phyloP scores from a whole-genome alignment of 2,329 filamentous ascomycete genomes.

The Colletotrichum neosansevieriae region DNA sequence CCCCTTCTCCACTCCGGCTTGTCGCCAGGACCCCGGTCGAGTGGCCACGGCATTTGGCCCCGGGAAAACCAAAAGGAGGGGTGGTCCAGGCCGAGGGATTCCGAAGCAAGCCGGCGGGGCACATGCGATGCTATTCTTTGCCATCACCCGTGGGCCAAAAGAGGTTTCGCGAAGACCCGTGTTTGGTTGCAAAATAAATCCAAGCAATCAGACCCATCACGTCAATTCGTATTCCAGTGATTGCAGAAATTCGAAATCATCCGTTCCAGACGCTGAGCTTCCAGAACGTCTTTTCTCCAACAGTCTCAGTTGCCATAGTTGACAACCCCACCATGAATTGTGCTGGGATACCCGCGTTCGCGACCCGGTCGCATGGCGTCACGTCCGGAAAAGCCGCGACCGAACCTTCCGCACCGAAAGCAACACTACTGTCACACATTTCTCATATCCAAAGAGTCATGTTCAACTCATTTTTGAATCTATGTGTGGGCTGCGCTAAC shows the following conservation, averaged over 20 bases:
- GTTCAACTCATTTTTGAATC: slow-evolving; percentile 9
- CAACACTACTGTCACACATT: neutral
- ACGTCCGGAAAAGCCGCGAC: neutral
- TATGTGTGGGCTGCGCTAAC: slow-evolving; percentile 20
- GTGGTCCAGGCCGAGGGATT: slow-evolving; percentile 4
- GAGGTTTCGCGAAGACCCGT: too few species aligned
- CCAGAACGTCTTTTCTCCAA: neutral
- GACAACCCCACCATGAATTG: neutral
- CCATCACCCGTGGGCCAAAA: too few species aligned
- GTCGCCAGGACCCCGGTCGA: too few species aligned
- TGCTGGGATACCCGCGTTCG: neutral
- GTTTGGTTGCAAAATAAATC: too few species aligned
- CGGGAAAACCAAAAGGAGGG: slow-evolving; percentile 31
- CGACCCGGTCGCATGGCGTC: neutral
- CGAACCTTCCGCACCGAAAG: neutral
- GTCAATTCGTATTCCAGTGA: neutral
- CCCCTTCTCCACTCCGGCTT: too few species aligned
- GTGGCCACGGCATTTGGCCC: slow-evolving; percentile 18
- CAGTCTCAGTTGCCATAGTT: neutral
- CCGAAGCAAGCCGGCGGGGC: slow-evolving; percentile 19
- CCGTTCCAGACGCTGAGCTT: too few species aligned
- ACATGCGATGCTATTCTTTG: neutral
- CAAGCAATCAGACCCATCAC: too few species aligned
- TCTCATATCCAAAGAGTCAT: neutral
- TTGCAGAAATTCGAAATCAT: too few species aligned